A percentile compares a stretch with the other conserved stretches of the same genome.
phyloP scores from a whole-genome alignment of 2,329 filamentous ascomycete species.

The Aspergillus jensenii region DNA sequence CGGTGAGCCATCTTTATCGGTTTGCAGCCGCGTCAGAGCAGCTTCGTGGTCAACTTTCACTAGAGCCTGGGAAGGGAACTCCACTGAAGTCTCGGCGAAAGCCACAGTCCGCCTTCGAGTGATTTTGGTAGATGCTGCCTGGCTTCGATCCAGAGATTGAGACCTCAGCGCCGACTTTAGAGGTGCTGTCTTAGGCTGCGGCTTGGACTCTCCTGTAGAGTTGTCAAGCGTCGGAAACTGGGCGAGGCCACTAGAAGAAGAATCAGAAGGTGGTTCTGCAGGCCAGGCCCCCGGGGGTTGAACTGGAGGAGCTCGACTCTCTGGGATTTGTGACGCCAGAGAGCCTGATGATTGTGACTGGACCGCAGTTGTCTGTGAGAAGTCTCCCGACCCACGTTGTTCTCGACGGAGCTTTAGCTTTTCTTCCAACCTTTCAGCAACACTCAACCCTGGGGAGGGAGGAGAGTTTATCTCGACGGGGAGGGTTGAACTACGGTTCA shows the following conservation, averaged over 20 bases:
- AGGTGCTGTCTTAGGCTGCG: background rate
- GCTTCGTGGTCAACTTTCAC: constrained; percentile 7
- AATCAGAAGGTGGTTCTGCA: background rate
- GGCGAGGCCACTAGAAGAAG: background rate
- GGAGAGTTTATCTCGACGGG: constrained; percentile 3
- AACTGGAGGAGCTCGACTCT: background rate
- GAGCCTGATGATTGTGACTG: background rate
- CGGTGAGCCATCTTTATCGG: constrained; percentile 15
- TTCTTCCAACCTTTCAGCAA: constrained; percentile 36
- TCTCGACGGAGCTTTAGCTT: constrained; percentile 33
- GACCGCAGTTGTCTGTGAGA: constrained; percentile 6
- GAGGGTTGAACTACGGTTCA: background rate
- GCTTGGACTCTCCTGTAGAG: background rate
- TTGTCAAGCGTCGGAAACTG: background rate
- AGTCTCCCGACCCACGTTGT: constrained; percentile 19
- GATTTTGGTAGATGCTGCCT: constrained; percentile 7
- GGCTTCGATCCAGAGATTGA: constrained; percentile 9
- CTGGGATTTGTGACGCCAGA: background rate
- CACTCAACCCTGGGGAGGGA: constrained; percentile 8
- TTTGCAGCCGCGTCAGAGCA: constrained; percentile 5
- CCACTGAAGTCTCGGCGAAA: constrained; percentile 15
- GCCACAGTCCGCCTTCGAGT: constrained; percentile 19
- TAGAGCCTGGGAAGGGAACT: constrained; percentile 11
- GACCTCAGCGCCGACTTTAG: constrained; percentile 8
- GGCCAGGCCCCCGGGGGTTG: constrained; percentile 4